Percentiles rank a stretch among this genome's conserved stretches.
These are phyloP conservation scores for Selaginella tamariscina DNA, from an alignment of 75 land plant species.

Conservation along the genomic window DNA sequence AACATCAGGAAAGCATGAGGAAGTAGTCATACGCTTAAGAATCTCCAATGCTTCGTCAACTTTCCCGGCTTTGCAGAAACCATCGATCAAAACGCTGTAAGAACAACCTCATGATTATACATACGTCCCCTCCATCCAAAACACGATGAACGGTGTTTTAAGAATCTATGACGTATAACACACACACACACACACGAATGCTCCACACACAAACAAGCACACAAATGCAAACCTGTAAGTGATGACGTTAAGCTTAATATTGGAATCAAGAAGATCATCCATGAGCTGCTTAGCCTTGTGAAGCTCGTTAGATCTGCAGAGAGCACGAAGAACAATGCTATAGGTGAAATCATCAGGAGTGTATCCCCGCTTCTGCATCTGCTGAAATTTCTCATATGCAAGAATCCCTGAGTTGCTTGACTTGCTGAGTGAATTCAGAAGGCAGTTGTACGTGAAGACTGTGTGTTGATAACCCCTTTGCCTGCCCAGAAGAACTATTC, in stretches of 20 bases:
- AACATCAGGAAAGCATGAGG: background rate
- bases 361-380: background rate
- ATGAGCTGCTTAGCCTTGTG: background rate
- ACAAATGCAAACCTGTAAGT: too few species aligned
- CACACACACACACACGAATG: too few species aligned
- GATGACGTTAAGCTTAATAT: background rate
- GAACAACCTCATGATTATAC: too few species aligned
- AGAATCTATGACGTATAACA: too few species aligned
- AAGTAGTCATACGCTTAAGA: background rate
- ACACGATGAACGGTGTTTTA: too few species aligned
- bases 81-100: constrained; percentile 1
- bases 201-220: too few species aligned
- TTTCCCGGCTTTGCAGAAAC: constrained; percentile 2
- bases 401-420: background rate
- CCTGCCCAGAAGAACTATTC: too few species aligned
- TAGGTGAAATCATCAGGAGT: background rate
- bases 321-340: background rate
- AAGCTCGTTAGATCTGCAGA: background rate
- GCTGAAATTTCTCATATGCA: background rate
- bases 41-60: background rate
- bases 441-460: background rate
- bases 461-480: background rate
- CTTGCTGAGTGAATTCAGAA: background rate
- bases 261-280: background rate
- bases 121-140: too few species aligned